Base-by-base conservation (phyloP, 352 stramenopile species). In the Phytophthora pluvialis region DNA sequence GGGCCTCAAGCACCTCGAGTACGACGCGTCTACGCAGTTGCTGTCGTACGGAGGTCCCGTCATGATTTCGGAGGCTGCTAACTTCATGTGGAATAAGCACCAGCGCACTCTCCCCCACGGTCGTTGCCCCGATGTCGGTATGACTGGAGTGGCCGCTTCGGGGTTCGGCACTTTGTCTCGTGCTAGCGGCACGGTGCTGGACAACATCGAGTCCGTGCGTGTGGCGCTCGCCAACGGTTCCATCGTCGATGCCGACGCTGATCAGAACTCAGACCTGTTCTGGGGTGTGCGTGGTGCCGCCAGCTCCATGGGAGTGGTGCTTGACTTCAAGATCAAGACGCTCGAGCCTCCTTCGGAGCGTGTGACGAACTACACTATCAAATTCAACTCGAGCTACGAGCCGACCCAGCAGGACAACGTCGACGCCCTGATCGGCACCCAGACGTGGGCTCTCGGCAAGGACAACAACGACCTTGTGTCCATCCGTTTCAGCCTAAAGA, bases 381-480 rank as follows among this genome's bases (percentile, higher is more conserved):
- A 1, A 7, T 71, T 71, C 32, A 59, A 53, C 33, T 39, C 45
- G 26, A 62, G 42, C 15, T 13, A 4, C 29, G 55, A 59, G 21
- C 33, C 63, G 31, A 72, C 63, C 1, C 56, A 67, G 43, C 63
- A 72, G 35, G 56, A 72, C 35, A 67, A 67, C 31, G 64, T 72
- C 2, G 31, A 72, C 13, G 64, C 64, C 11, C 35, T 72, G 5
- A 35, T 72, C 10, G 64, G 64, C 4, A 72, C 56, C 11, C 64
- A 72, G 43, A 43, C 18, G 28, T 72, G 56, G 64, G 64, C 64
- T 6, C 5, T 60, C 29, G 55, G 64, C 36, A 39, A 53, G 21
- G 56, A 63, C 49, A 72, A 72, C 49, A 62, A 58, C 64, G 64
- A 72, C 56, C 44, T 62, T 7, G 33, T 72, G 6, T 72, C 64